Base-by-base conservation (phyloP, 2,329 filamentous ascomycete genomes). In the Aspergillus pseudonomiae region DNA sequence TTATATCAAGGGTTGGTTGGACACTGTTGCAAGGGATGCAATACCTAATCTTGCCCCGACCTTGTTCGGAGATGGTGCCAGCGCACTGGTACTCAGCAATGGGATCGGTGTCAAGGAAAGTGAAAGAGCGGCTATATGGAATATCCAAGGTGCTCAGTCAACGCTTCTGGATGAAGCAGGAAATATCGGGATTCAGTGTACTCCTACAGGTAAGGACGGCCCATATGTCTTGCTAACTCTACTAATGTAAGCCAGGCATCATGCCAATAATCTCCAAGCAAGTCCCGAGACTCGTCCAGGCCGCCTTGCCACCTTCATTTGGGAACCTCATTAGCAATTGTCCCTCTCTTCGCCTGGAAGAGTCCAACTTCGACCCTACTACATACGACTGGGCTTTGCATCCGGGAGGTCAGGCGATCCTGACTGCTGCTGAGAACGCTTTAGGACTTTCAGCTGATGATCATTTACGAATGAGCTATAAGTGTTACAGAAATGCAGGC, bases 321-420 rank as follows among this genome's bases (percentile, higher is more conserved):
- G 36, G 21, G 7, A 16, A 46, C 3, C 41, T 58, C 10, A 58
- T 58, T 6, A 28, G 5, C 7, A 30, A 14, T 14, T 45, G 19
- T 21, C 2, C 36, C 11, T 45, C 36, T 4, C 56, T 46, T 14
- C 16, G 41, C 19, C 21, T 36, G 6, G 41, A 58, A 10, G 30
- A 32, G 39, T 28, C 12, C 1, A 58, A 58, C 11, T 58, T 26
- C 46, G 43, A 61, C 7, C 52, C 53, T 4, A 39, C n/a, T 11
- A 28, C 14, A 4, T 61, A 61, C 11, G 59, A 61, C 21, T 61
- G 59, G 59, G 59, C 59, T 3, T 57, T 61, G 14, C 59, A 61
- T 41, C 59, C 59, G 7, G 59, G 59, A 21, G 59, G 59, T 12
- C 36, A 30, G 12, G 36, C 28, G 10, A 61, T 61, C 32, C 12